A percentile compares a stretch with the other conserved stretches of the same genome.
phyloP scores from a whole-genome alignment of 306 rosid species.

The Lathyrus sativus region DNA sequence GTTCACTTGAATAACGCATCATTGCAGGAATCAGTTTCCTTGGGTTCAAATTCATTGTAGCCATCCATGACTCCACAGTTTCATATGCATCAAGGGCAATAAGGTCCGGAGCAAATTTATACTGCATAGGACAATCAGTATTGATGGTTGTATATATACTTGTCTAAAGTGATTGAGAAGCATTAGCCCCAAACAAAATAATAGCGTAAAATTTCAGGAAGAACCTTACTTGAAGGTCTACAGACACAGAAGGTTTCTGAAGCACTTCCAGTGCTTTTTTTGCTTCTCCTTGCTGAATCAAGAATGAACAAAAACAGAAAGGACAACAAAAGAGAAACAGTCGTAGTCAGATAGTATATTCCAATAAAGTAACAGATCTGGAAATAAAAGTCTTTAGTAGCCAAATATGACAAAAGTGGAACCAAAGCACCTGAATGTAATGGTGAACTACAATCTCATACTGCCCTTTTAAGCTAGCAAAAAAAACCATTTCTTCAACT shows the following conservation, averaged over 20 bases:
- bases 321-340: slow-evolving; percentile 19
- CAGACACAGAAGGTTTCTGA: slow-evolving; percentile 76
- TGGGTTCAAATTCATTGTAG: slow-evolving; percentile 84
- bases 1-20: slow-evolving; percentile 99
- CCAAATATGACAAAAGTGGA: slow-evolving; percentile 15
- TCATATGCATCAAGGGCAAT: slow-evolving; percentile 97
- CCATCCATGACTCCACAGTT: slow-evolving; percentile 97
- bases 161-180: slow-evolving; percentile 16
- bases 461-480: slow-evolving; percentile 92
- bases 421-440: slow-evolving; percentile 82
- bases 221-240: slow-evolving; percentile 79
- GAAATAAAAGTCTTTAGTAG: slow-evolving; percentile 21
- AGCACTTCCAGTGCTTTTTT: slow-evolving; percentile 94
- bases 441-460: slow-evolving; percentile 90
- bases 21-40: slow-evolving; percentile 98
- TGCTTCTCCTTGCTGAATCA: slow-evolving; percentile 88
- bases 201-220: neutral
- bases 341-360: slow-evolving; percentile 24
- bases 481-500: slow-evolving; percentile 91
- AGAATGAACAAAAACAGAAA: slow-evolving; percentile 32
- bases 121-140: slow-evolving; percentile 53
- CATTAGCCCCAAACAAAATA: slow-evolving; percentile 20
- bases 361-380: slow-evolving; percentile 27
- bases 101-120: slow-evolving; percentile 96
- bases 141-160: slow-evolving; percentile 19